phyloP scores from a whole-genome alignment of 139 green algal genomes.

The Bryopsis sp. region DNA sequence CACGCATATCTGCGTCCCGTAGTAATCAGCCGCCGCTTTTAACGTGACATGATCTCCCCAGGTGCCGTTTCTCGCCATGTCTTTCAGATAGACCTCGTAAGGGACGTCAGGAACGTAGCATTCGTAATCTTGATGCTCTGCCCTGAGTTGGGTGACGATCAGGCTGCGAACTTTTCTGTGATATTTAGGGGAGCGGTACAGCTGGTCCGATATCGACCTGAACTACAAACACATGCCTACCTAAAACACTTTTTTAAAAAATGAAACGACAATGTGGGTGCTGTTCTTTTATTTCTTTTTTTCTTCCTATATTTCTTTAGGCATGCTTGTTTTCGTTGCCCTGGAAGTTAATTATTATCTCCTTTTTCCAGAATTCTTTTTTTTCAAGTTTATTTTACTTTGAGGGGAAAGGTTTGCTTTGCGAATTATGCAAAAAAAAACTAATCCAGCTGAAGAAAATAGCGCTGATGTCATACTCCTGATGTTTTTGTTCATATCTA shows the following conservation, averaged over 20 bases:
- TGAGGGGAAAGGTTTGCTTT: no score
- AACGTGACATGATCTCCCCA: constrained; percentile 84
- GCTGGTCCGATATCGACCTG: constrained; percentile 63
- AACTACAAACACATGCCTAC: constrained; percentile 40
- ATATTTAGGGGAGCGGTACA: constrained; percentile 47
- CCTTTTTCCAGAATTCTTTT: background rate
- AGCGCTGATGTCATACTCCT: background rate
- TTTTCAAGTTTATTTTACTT: no score
- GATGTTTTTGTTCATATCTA: no score
- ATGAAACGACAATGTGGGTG: no score
- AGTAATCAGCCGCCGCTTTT: constrained; percentile 45
- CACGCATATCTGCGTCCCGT: constrained; percentile 45
- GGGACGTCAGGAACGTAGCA: constrained; percentile 36
- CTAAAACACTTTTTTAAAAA: background rate
- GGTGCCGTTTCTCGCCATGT: constrained; percentile 37
- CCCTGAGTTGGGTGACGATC: constrained; percentile 46
- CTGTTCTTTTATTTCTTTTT: no score
- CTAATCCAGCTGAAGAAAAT: background rate
- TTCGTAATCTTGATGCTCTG: constrained; percentile 37
- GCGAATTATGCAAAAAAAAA: no score
- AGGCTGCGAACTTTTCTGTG: constrained; percentile 46
- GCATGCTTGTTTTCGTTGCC: no score
- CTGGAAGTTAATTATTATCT: no score
- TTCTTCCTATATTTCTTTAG: no score
- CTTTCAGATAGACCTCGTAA: constrained; percentile 46